phyloP scores from a whole-genome alignment of 2,329 filamentous ascomycete genomes.

The Cladosporium sp. region DNA sequence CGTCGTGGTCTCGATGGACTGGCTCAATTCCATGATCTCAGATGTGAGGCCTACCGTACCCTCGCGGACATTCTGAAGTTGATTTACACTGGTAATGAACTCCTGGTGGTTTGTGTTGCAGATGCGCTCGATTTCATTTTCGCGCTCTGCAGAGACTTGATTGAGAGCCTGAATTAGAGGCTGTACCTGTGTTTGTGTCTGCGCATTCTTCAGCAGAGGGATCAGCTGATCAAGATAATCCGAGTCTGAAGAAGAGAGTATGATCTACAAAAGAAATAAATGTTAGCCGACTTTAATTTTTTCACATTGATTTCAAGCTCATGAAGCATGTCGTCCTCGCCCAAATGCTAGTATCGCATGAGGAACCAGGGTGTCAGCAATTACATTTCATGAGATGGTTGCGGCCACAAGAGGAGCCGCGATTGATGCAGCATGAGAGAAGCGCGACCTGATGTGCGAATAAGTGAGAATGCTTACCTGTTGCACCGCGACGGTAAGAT shows the following conservation, averaged over 20 bases:
- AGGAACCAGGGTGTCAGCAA: too few relatives aligned
- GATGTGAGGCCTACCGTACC: constrained; percentile 83
- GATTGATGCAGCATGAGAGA: not conserved
- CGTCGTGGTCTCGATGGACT: constrained; percentile 91
- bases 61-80: constrained; percentile 86
- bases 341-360: not conserved
- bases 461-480: constrained; percentile 36
- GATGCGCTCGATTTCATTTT: constrained; percentile 87
- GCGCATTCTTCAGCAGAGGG: constrained; percentile 86
- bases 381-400: too few relatives aligned
- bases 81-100: constrained; percentile 89
- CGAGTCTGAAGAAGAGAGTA: constrained; percentile 82
- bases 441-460: not conserved
- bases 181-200: constrained; percentile 61
- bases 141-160: constrained; percentile 79
- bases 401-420: not conserved
- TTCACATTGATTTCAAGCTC: not conserved
- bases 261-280: constrained; percentile 60
- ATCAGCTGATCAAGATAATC: constrained; percentile 97
- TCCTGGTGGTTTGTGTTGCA: constrained; percentile 96
- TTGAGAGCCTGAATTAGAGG: constrained; percentile 71
- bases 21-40: constrained; percentile 87
- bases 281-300: constrained; percentile 13
- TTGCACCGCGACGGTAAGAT: constrained; percentile 46
- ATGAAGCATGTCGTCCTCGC: not conserved